Conservation (phyloP, 2,329 filamentous ascomycete species). For the Pseudocercospora fijiensis region DNA sequence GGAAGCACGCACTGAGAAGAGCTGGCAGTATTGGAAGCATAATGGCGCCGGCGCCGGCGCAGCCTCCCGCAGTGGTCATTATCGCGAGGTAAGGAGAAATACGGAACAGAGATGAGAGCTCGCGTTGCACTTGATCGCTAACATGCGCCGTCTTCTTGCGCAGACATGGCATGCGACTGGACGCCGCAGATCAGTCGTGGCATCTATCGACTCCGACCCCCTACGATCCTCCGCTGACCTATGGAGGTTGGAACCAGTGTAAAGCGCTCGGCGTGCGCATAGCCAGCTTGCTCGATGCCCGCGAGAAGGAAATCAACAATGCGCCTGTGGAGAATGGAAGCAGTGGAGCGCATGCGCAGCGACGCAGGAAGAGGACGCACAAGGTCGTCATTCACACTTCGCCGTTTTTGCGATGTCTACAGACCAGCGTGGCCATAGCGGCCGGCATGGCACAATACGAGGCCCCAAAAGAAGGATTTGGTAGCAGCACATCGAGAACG, state of each 20-base stretch:
- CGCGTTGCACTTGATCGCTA: constrained; percentile 8
- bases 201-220: constrained; percentile 88
- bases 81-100: constrained; percentile 46
- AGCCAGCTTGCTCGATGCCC: constrained; percentile 62
- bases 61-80: constrained; percentile 51
- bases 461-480: constrained; percentile 36
- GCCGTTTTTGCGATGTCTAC: constrained; percentile 89
- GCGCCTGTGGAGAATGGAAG: constrained; percentile 19
- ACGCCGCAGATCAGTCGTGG: constrained; percentile 94
- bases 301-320: constrained; percentile 48
- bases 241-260: constrained; percentile 88
- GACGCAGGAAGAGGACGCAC: constrained; percentile 57
- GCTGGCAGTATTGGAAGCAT: not conserved
- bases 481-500: constrained; percentile 31
- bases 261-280: constrained; percentile 80
- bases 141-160: constrained; percentile 10
- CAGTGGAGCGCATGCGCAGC: constrained; percentile 14
- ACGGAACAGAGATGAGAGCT: constrained; percentile 10
- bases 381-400: constrained; percentile 86
- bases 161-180: constrained; percentile 88
- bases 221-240: constrained; percentile 93
- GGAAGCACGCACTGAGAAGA: not conserved
- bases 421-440: constrained; percentile 85
- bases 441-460: constrained; percentile 75
- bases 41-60: constrained; percentile 33